Evolutionary conservation across 1,284 basidiomycete species (phyloP).

Genomic region (Meripilus lineatus): DNA sequence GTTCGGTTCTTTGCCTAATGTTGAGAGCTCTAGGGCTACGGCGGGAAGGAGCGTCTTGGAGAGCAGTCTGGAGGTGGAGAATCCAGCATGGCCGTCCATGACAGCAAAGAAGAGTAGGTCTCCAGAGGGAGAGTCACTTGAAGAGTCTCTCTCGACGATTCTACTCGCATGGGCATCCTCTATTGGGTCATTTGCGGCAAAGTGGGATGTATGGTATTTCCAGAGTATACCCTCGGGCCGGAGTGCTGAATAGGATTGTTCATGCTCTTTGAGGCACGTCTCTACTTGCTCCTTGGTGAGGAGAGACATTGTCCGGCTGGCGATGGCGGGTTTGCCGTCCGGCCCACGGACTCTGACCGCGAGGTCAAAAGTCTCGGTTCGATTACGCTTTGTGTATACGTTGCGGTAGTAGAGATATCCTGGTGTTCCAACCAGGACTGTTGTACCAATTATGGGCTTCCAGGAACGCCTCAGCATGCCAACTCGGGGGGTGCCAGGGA

Average conservation of each 20-base stretch:
- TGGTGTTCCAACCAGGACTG: constrained; percentile 43
- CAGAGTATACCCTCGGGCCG: constrained; percentile 55
- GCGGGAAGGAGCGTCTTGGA: constrained; percentile 85
- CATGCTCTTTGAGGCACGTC: constrained; percentile 53
- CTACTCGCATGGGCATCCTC: constrained; percentile 82
- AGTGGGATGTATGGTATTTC: constrained; percentile 72
- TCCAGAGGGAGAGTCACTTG: constrained; percentile 52
- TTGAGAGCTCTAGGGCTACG: constrained; percentile 73
- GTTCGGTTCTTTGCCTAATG: constrained; percentile 38
- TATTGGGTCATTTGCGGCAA: constrained; percentile 85
- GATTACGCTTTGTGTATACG: constrained; percentile 26
- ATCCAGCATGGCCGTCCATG: constrained; percentile 91
- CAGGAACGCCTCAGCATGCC: constrained; percentile 59
- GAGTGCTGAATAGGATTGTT: constrained; percentile 37
- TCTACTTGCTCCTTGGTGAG: constrained; percentile 56
- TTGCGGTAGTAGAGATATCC: constrained; percentile 43
- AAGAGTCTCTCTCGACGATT: constrained; percentile 59
- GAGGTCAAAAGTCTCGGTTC: constrained; percentile 47
- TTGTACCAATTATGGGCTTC: constrained; percentile 53
- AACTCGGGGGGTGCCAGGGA: too few species aligned
- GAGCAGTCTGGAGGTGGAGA: constrained; percentile 81
- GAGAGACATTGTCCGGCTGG: constrained; percentile 48
- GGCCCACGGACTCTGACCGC: constrained; percentile 46
- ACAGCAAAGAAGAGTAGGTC: constrained; percentile 83
- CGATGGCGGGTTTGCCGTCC: constrained; percentile 56